Base-by-base conservation (phyloP, 2,329 filamentous ascomycete species). In the Paracamarosporium sp. region DNA sequence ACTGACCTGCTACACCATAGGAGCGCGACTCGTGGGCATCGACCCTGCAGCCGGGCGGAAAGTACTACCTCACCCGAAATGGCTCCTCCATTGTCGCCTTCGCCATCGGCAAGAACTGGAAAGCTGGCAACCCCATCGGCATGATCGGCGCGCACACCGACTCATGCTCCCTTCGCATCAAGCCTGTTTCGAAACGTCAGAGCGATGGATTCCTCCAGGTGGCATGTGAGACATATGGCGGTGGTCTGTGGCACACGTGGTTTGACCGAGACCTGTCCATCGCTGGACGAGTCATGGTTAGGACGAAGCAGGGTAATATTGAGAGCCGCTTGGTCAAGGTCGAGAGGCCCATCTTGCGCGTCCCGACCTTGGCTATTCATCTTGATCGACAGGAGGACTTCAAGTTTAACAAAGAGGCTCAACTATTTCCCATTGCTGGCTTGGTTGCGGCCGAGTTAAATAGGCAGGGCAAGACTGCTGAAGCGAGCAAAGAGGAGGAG, bases 141-240 rank as follows among this genome's bases (percentile, higher is more conserved):
- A 97, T 98, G 86, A 88, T 99, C 60, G 95, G 94, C 67, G 93
- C 95, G 36, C 94, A 99, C 79, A 98, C 95, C 57, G 95, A 99
- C 79, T 97, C 93, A 11, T 93, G 92, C 5, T 93, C 91, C 67
- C 85, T 99, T 48, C 89, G 94, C 58, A 83, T 99, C 76, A 99
- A 99, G 83, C 95, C 95, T 12, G 89, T 97, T 40, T 96, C 92
- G 73, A 97, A 94, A 80, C 95, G 94, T 80, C 85, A 86, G 71
- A 88, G 86, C 55, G 90, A 91, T 63, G 94, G 94, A 12, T 99
- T 95, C 77, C 80, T 97, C 62, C 95, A 99, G 79, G 89, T 99
- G 56, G 95, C 93, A 52, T 94, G 97, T 50, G 95, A 99, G 82
- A 94, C 92, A 1, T 99, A 99, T 73, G 95, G 95, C 52, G 95